Base-by-base conservation (phyloP, 2,329 filamentous ascomycete species). In the Apiospora kogelbergensis region DNA sequence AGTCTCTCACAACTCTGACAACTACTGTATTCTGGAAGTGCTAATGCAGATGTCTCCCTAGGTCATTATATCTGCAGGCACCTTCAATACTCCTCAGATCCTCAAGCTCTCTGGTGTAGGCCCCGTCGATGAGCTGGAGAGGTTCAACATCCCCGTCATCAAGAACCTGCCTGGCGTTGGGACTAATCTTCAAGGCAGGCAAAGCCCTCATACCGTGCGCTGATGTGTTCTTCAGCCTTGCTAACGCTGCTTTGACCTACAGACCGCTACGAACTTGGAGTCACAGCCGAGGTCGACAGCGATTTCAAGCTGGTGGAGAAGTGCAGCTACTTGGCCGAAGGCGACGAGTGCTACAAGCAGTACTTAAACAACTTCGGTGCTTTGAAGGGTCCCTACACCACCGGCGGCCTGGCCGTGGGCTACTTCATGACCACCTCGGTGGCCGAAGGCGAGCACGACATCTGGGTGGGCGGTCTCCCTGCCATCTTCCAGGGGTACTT, bases 141-240 rank as follows among this genome's bases (percentile, higher is more conserved):
- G 72, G 41, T 74, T 85, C 73, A 77, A 80, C 26, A 90, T 91
- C 70, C 78, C 82, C 1, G 81, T 89, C 10, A 74, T 89, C 57
- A 78, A 81, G 2, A 83, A 91, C 74, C 81, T 89, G 1, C 89
- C 88, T 0, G 90, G 88, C 63, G 89, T 92, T 13, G 90, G 90
- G 37, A 84, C 81, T 46, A 90, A 90, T 77, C 80, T 90, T 0
- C 83, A 87, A 75, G 88, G 44, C 53, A 33, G 22, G 65, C 1
- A 7, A 0, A 24, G 3, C 30, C 20, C 30, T 3, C 2, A 15
- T 20, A 7, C 22, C 2, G 5, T 7, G 22, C 45, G 6, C 6
- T 30, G 7, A 6, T 7, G n/a, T 30, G 6, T 1, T 4, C 1
- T 13, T 15, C 1, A 26, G 3, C 13, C 4, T 45, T 33, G 15